Evolutionary conservation across 805 yeast species (phyloP), one percentile per base, ranked within the genome.

Genomic region (Kluyveromyces lactis): DNA sequence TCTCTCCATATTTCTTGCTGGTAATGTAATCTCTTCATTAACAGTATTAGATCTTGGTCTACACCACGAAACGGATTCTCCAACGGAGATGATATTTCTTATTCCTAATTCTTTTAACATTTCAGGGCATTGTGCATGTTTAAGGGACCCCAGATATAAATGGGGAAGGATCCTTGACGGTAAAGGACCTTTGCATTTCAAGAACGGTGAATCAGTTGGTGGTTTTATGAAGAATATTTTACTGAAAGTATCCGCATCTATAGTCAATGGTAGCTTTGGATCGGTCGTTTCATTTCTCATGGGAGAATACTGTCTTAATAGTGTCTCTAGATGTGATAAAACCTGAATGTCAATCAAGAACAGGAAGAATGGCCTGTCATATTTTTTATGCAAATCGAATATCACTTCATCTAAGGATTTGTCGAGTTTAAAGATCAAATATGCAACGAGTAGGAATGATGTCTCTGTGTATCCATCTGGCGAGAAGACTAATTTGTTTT

Each of bases 391-490:
- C 38, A 86, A 60, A 42, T 72, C 71, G 15, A 81, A 52, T 44
- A 82, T 67, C 1, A 87, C 89, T 29, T 81, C 79, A 19, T 81
- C 78, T 10, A 85, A 59, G 0, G 73, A 48, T 15, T 76, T 53
- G 29, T 81, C 76, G 39, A 79, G 72, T 2, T 84, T 58, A 60
- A 81, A 90, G 42, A 90, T 81, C 42, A 82, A 48, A 50, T 74
- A 89, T 41, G 87, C 73, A 26, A 86, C 63, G 0, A 77, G 73
- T 29, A 89, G 60, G n/a, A 90, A 68, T 4, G 95, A 77, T 38
- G 89, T 81, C 54, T 87, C 96, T 0, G 96, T 86, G 59, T 89
- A 90, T 0, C 97, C 97, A 61, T 90, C 96, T 2, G 84, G 74
- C 53, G 95, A 86, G 55, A 77, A 81, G 8, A 89, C 64, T 43